These are phyloP conservation scores for Sisymbrium altissimum DNA, from an alignment of 345 rosid genomes.

Conservation along the genomic window DNA sequence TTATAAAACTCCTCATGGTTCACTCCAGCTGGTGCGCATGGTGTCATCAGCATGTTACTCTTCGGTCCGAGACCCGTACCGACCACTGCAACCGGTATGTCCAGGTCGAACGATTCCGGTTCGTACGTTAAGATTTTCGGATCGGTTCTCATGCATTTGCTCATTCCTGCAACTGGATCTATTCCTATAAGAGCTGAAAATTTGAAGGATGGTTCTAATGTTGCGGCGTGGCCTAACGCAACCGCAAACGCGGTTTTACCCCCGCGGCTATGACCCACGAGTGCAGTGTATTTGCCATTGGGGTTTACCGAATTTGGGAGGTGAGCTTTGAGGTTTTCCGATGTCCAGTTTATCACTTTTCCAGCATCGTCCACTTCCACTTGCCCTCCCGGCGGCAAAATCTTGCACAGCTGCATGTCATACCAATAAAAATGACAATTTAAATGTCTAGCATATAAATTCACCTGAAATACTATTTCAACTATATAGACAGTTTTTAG, in stretches of 20 bases:
- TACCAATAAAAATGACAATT: background rate
- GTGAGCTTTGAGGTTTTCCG: slow-evolving; percentile 7
- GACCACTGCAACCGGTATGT: slow-evolving; percentile 29
- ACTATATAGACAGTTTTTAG: too few relatives aligned
- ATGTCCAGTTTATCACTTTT: slow-evolving; percentile 24
- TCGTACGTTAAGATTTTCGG: slow-evolving; percentile 26
- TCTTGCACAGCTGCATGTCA: slow-evolving; percentile 15
- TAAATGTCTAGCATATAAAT: background rate
- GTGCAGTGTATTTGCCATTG: slow-evolving; percentile 10
- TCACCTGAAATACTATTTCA: too few relatives aligned
- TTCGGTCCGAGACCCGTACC: slow-evolving; percentile 32
- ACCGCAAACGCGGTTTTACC: slow-evolving; percentile 33
- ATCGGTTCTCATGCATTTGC: background rate
- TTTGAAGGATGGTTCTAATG: slow-evolving; percentile 19
- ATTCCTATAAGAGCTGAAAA: slow-evolving; percentile 32
- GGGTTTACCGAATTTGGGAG: slow-evolving; percentile 22
- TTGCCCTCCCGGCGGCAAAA: slow-evolving; percentile 28
- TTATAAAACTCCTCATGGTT: slow-evolving; percentile 34
- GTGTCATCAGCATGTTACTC: background rate
- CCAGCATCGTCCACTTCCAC: slow-evolving; percentile 34
- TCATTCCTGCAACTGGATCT: slow-evolving; percentile 29
- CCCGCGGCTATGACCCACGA: slow-evolving; percentile 33
- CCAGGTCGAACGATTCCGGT: slow-evolving; percentile 30
- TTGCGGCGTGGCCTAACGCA: slow-evolving; percentile 30
- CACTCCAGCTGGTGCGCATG: slow-evolving; percentile 28